These are phyloP conservation scores for Ceratopteris richardii DNA, from an alignment of 75 land plant species.

Conservation along the genomic window DNA sequence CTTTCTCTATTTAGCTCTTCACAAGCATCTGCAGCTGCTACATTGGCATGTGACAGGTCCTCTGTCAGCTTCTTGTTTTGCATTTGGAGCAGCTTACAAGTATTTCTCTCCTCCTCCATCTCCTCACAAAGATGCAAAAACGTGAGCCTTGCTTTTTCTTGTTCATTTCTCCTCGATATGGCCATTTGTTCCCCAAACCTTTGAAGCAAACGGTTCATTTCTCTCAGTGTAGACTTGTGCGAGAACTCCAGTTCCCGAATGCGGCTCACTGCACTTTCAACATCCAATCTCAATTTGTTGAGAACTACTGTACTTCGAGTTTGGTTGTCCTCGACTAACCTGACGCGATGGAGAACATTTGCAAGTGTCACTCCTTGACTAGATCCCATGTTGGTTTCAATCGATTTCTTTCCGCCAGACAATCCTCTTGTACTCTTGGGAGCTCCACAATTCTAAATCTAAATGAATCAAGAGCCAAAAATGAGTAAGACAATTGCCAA, in stretches of 20 bases:
- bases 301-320: constrained; percentile 1
- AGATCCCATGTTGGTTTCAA: not conserved
- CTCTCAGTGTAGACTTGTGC: constrained; percentile 17
- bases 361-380: not conserved
- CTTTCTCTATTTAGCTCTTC: constrained; percentile 28
- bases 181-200: constrained; percentile 13
- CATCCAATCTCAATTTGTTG: constrained; percentile 7
- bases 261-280: constrained; percentile 13
- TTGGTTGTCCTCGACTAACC: not conserved
- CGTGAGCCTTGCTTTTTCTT: constrained; percentile 10
- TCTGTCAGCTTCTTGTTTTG: constrained; percentile 19
- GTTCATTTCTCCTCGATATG: constrained; percentile 14
- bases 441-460: too few species aligned
- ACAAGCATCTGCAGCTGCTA: constrained; percentile 18
- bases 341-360: not conserved
- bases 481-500: too few species aligned
- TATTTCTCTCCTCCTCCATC: constrained; percentile 25
- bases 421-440: too few species aligned
- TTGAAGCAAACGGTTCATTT: constrained; percentile 15
- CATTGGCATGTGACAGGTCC: constrained; percentile 26
- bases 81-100: constrained; percentile 11
- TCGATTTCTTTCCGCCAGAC: too few species aligned
- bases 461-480: too few species aligned
- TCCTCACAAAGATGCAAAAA: constrained; percentile 19
- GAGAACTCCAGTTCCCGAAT: constrained; percentile 22